Evolutionary conservation across 2,329 filamentous ascomycete species (phyloP), one percentile per base, ranked within the genome.

Genomic region (Fusarium avenaceum): DNA sequence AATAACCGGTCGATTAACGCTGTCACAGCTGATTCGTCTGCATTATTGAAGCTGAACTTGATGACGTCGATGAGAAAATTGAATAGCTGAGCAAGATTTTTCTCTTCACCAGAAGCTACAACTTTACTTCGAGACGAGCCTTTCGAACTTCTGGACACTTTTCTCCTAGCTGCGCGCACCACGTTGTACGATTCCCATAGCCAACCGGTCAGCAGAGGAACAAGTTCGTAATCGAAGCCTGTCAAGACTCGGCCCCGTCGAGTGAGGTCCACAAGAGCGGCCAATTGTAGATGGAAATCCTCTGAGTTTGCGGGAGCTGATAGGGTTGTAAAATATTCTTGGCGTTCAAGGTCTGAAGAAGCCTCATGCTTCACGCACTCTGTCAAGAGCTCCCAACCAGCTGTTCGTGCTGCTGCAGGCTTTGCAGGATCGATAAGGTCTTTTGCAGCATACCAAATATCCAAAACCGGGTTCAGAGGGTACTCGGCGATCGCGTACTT

Each of bases 31-130:
- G 83, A 78, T 66, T 92, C 89, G 66, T 86, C 85, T 24, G 90
- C 88, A 32, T 88, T 84, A 69, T 89, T 90, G 76, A 89, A 91
- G 75, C 90, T 92, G 81, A 92, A 94, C 75, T 92, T 93, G 80
- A 92, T 88, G 54, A 92, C 83, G 65, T 92, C 88, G 58, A 86
- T 84, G 54, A 91, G 83, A 68, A 89, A 91, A 14, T 81, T 78
- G 73, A 93, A 93, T 4, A 93, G 78, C 47, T 86, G 84, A 4
- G 85, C 80, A 53, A 94, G 81, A 71, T 88, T 89, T 67, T 85
- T 84, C 63, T 91, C 89, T 72, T 90, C 88, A 28, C 80, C 83
- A 4, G 80, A 79, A 7, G 75, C 76, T 22, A 79, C 76, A 9
- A 77, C 74, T 66, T 74, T 76, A 33, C 61, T 74, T 77, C 74